Evolutionary conservation across 768 basidiomycete species (phyloP).

Genomic region (Neoboletus subvelutipes): DNA sequence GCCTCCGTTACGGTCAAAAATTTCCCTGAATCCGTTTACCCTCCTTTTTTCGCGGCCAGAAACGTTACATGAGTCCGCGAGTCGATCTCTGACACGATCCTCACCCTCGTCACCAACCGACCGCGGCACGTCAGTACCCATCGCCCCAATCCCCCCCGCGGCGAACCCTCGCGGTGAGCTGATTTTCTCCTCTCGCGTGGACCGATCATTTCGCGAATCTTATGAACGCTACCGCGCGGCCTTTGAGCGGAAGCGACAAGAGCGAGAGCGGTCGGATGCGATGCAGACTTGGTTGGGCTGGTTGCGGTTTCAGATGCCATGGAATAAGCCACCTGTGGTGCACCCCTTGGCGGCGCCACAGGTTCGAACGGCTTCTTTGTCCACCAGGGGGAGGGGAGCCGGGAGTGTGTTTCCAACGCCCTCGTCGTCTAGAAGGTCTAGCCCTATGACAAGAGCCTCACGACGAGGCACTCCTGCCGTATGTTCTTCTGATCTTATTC

Average conservation of each 20-base stretch:
- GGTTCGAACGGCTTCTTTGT: slow-evolving; percentile 23
- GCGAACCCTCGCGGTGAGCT: slow-evolving; percentile 93
- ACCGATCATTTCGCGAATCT: slow-evolving; percentile 76
- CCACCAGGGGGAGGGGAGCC: slow-evolving; percentile 25
- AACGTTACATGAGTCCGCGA: slow-evolving; percentile 19
- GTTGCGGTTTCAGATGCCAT: slow-evolving; percentile 29
- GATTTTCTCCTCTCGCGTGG: slow-evolving; percentile 90
- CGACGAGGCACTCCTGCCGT: slow-evolving; percentile 27
- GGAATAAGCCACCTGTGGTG: slow-evolving; percentile 21
- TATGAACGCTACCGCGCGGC: slow-evolving; percentile 90
- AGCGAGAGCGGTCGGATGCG: slow-evolving; percentile 47
- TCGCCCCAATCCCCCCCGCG: slow-evolving; percentile 78
- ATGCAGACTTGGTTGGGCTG: slow-evolving; percentile 33
- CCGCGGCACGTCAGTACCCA: slow-evolving; percentile 47
- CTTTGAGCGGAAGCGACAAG: slow-evolving; percentile 79
- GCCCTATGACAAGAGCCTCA: slow-evolving; percentile 33
- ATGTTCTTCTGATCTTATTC: slow-evolving; percentile 17
- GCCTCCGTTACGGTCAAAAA: slow-evolving; percentile 64
- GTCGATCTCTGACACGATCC: slow-evolving; percentile 28
- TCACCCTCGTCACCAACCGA: slow-evolving; percentile 36
- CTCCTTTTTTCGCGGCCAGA: slow-evolving; percentile 36
- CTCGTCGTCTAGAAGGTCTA: slow-evolving; percentile 32
- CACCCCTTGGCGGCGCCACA: slow-evolving; percentile 17
- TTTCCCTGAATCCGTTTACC: slow-evolving; percentile 42
- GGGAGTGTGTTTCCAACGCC: slow-evolving; percentile 32